Evolutionary conservation across 345 rosid species (phyloP).

Genomic region (Moricandia moricandioides): DNA sequence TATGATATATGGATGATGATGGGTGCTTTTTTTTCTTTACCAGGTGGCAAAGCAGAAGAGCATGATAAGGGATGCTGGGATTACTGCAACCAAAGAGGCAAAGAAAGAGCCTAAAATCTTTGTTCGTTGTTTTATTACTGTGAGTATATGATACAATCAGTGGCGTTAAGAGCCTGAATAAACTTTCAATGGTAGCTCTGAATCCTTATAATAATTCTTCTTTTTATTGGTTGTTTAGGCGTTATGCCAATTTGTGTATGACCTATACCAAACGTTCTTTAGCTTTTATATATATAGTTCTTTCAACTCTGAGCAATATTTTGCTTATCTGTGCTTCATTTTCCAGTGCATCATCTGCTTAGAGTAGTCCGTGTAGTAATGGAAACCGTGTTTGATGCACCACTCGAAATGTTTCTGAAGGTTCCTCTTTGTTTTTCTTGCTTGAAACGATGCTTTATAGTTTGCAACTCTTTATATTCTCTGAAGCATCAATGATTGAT

Average conservation of each 20-base stretch:
- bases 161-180: not conserved
- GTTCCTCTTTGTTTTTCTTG: slow-evolving; percentile 33
- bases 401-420: slow-evolving; percentile 78
- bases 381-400: slow-evolving; percentile 69
- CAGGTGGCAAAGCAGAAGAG: slow-evolving; percentile 68
- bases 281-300: too few species aligned
- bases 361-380: too few species aligned
- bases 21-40: slow-evolving; percentile 41
- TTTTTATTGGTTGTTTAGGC: not conserved
- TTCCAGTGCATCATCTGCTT: slow-evolving; percentile 65
- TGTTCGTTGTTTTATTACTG: not conserved
- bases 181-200: not conserved
- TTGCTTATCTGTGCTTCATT: slow-evolving; percentile 1
- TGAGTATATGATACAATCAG: not conserved
- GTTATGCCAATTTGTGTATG: not conserved
- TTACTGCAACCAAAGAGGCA: slow-evolving; percentile 22
- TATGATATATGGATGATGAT: not conserved
- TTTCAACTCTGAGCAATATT: not conserved
- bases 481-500: not conserved
- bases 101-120: not conserved
- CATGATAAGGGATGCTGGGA: slow-evolving; percentile 48
- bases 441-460: not conserved
- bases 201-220: not conserved
- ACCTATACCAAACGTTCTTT: not conserved
- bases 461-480: not conserved